Evolutionary conservation across 1,139 yeast genomes (phyloP).

Genomic region (Lodderomyces margitis): DNA sequence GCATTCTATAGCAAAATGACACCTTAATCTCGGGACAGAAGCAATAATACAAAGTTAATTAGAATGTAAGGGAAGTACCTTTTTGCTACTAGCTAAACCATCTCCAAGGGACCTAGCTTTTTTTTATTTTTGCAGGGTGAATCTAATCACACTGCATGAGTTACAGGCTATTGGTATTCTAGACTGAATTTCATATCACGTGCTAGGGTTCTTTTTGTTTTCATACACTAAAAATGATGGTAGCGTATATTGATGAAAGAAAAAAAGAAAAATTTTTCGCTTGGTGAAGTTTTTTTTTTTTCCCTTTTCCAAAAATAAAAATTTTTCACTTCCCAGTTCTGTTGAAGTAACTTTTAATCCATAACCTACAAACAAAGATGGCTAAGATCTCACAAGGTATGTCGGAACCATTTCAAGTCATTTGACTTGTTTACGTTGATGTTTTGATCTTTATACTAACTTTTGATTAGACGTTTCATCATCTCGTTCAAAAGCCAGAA

Average conservation of each 20-base stretch:
- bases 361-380: constrained; percentile 1
- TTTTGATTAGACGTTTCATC: constrained; percentile 82
- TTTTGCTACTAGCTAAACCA: no score
- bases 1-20: no score
- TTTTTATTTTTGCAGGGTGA: no score
- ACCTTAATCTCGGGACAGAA: no score
- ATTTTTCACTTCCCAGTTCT: neutral
- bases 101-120: no score
- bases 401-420: neutral
- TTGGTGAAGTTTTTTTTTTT: neutral
- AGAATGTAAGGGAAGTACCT: no score
- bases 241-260: neutral
- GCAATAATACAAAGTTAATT: no score
- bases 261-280: neutral
- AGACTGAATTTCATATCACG: no score
- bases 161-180: no score
- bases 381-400: constrained; percentile 6
- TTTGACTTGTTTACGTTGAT: neutral
- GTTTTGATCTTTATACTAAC: constrained; percentile 31
- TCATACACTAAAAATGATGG: neutral
- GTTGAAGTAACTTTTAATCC: neutral
- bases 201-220: neutral
- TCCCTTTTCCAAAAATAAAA: neutral
- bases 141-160: no score
- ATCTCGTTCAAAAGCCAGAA: constrained; percentile 99